Evolutionary conservation across 2,329 filamentous ascomycete species (phyloP), one percentile per base, ranked within the genome.

Genomic region (Cryphonectria radicalis): DNA sequence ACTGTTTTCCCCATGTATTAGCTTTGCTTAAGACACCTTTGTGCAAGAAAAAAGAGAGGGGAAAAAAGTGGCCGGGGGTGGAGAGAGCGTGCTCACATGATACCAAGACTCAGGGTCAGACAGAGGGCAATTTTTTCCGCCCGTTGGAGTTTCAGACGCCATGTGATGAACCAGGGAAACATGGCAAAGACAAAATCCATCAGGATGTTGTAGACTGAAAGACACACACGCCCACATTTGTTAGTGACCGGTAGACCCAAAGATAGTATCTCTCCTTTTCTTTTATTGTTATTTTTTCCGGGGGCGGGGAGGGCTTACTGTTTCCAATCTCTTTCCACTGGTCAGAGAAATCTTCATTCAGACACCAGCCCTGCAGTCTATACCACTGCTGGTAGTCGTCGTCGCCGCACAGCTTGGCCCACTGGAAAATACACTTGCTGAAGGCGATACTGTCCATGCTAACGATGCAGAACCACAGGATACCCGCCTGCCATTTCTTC

Each of bases 181-280:
- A 78, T 69, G 0, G 86, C 84, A 74, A 88, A 83, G 0, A 85
- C 74, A 57, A 87, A 86, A 71, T 88, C 86, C 83, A 86, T 87
- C 40, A 87, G 78, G 69, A 87, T 84, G 75, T 87, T 87, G 76
- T 86, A 86, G 6, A 85, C 84, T 86, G 72, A 14, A 14, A n/a
- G 19, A 17, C 43, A 46, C 14, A 43, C 42, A 22, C 43, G 22
- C 19, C 11, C 22, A 13, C 42, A 43, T 17, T n/a, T 50, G 46
- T 50, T 11, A 50, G 46, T n/a, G 19, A n/a, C 6, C 8, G 37
- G 37, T 11, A 40, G 8, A 40, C 10, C 11, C 37, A 32, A 32
- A 32, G 3, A 32, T 32, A 32, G 32, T 4, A 32, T 32, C 32
- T 32, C 32, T 32, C 32, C 32, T 4, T 40, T n/a, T n/a, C n/a